phyloP scores from a whole-genome alignment of 129 eudicot species.

The Pulicaria dysenterica region DNA sequence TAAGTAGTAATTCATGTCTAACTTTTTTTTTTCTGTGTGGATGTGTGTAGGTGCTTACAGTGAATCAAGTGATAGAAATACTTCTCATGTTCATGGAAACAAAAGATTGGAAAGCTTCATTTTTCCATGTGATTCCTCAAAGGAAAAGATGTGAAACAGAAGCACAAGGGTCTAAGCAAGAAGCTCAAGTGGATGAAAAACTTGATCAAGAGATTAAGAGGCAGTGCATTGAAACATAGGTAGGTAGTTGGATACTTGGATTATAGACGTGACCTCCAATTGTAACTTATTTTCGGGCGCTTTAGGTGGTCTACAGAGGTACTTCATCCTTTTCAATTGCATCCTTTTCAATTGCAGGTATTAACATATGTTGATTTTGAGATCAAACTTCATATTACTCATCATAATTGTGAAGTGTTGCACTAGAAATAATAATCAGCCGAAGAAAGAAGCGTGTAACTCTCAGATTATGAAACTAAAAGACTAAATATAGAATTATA shows the following conservation, averaged over 20 bases:
- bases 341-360: not conserved
- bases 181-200: conserved; percentile 38
- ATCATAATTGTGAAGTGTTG: not conserved
- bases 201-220: conserved; percentile 52
- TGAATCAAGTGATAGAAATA: conserved; percentile 96
- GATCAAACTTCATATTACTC: not conserved
- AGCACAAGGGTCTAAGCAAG: conserved; percentile 38
- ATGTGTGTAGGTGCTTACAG: conserved; percentile 76
- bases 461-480: not conserved
- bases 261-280: conserved; percentile 5
- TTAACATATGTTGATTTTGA: conserved; percentile 16
- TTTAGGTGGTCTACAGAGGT: not conserved
- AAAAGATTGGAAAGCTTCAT: conserved; percentile 86
- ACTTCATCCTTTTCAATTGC: too few species aligned
- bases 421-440: not conserved
- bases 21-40: conserved; percentile 10
- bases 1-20: too few species aligned
- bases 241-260: not conserved
- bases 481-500: too few species aligned
- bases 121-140: conserved; percentile 83
- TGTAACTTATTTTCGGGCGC: not conserved
- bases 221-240: conserved; percentile 44
- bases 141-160: conserved; percentile 77
- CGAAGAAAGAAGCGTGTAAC: not conserved
- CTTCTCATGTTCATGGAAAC: conserved; percentile 83